Percentiles rank a stretch among this genome's conserved stretches.
These are phyloP conservation scores for Nannochloris sp. DNA, from an alignment of 139 green algal genomes.

Conservation along the genomic window DNA sequence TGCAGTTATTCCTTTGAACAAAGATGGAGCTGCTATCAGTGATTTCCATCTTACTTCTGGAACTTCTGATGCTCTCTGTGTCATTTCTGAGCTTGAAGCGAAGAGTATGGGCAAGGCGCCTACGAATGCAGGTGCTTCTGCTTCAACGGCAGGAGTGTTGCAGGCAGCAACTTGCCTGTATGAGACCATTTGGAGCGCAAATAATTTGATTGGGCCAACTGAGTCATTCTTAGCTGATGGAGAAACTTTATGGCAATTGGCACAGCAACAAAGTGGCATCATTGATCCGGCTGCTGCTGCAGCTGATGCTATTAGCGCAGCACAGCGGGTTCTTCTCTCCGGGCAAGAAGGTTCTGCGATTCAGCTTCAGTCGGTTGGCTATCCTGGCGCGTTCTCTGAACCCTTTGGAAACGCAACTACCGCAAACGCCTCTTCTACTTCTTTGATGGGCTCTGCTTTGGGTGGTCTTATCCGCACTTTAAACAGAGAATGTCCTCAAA, in stretches of 20 bases:
- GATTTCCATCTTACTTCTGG: conserved; percentile 35
- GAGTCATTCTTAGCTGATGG: no score
- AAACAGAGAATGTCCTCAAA: conserved; percentile 12
- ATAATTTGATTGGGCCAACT: background rate
- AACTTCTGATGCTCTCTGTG: conserved; percentile 2
- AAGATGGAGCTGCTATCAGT: conserved; percentile 15
- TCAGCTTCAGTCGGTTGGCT: conserved; percentile 12
- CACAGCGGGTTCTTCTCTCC: conserved; percentile 10
- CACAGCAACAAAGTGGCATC: conserved; percentile 8
- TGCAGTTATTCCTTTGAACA: background rate
- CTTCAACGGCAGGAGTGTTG: conserved; percentile 1
- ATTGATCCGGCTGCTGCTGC: background rate
- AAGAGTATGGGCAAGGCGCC: conserved; percentile 27
- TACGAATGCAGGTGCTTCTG: background rate
- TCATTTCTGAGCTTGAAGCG: conserved; percentile 18
- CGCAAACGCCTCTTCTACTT: background rate
- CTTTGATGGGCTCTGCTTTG: background rate
- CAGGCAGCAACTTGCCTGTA: conserved; percentile 13
- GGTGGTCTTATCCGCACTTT: conserved; percentile 16
- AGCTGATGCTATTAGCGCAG: conserved; percentile 12
- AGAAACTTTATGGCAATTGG: no score
- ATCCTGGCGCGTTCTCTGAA: background rate
- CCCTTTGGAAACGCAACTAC: background rate
- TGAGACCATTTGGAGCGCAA: background rate
- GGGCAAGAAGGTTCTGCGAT: background rate